These are phyloP conservation scores for Heliocybe sulcata DNA, from an alignment of 1,284 basidiomycete genomes.

Conservation along the genomic window DNA sequence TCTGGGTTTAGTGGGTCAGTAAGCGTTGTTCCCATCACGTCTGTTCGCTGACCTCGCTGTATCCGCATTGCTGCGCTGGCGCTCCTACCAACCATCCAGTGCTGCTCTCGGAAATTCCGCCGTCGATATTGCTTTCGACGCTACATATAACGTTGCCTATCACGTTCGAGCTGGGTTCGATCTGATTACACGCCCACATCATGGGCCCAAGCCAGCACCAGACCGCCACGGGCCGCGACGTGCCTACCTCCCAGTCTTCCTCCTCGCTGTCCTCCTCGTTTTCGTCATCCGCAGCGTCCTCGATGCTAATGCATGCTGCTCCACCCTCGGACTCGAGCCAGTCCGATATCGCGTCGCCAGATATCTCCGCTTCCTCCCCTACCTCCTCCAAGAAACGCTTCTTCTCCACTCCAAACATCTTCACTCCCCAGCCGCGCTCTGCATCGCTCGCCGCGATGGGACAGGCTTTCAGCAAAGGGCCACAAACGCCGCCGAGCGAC, in stretches of 20 bases:
- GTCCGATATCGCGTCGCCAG: slow-evolving; percentile 32
- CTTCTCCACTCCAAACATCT: slow-evolving; percentile 24
- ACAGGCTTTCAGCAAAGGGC: slow-evolving; percentile 27
- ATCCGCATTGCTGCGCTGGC: slow-evolving; percentile 26
- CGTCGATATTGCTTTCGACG: slow-evolving; percentile 11
- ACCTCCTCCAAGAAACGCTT: slow-evolving; percentile 28
- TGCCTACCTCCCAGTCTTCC: slow-evolving; percentile 27
- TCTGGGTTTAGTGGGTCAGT: not conserved
- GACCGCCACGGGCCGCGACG: slow-evolving; percentile 22
- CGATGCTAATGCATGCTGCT: slow-evolving; percentile 27
- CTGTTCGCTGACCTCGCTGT: slow-evolving; percentile 19
- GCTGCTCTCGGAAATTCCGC: slow-evolving; percentile 14
- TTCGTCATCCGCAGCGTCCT: slow-evolving; percentile 27
- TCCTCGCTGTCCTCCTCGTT: slow-evolving; percentile 36
- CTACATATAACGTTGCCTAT: slow-evolving; percentile 1
- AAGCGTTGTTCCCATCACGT: not conserved
- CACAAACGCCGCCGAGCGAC: slow-evolving; percentile 13
- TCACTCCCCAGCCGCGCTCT: slow-evolving; percentile 26
- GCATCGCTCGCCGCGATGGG: slow-evolving; percentile 31
- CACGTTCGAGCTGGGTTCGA: slow-evolving; percentile 2
- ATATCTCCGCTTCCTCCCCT: slow-evolving; percentile 29
- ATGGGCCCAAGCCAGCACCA: slow-evolving; percentile 7
- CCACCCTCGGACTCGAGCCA: slow-evolving; percentile 26
- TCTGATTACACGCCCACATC: not conserved
- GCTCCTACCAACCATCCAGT: slow-evolving; percentile 16